phyloP scores from a whole-genome alignment of 2,329 filamentous ascomycete species.

The Colletotrichum incanum region DNA sequence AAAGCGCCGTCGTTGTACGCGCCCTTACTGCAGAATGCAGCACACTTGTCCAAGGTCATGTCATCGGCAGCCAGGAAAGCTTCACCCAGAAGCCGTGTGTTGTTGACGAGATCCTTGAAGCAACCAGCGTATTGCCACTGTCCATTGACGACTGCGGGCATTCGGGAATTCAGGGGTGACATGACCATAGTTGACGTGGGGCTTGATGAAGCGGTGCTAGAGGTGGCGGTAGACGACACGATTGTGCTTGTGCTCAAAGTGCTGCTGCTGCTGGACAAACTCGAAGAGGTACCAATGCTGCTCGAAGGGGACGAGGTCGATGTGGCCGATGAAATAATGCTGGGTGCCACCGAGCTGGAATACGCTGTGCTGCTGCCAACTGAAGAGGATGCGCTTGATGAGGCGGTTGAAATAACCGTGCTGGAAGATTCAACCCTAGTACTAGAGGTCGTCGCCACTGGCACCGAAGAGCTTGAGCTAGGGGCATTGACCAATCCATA shows the following conservation, averaged over 20 bases:
- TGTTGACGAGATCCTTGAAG: constrained; percentile 46
- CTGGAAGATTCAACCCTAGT: constrained; percentile 35
- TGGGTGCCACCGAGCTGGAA: not conserved
- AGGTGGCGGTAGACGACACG: constrained; percentile 19
- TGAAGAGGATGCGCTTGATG: not conserved
- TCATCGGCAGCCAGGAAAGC: constrained; percentile 41
- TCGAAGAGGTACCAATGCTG: constrained; percentile 8
- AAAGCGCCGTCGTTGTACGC: constrained; percentile 43
- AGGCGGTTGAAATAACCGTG: constrained; percentile 20
- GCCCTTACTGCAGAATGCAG: constrained; percentile 45
- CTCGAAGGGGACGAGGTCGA: not conserved
- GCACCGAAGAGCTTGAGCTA: constrained; percentile 28
- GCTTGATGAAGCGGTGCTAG: constrained; percentile 29
- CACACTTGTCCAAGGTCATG: constrained; percentile 47
- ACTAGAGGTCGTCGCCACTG: constrained; percentile 22
- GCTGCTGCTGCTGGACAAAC: constrained; percentile 25
- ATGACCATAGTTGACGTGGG: constrained; percentile 32
- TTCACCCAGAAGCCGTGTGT: constrained; percentile 37
- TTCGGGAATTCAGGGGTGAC: constrained; percentile 40
- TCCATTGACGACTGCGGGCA: constrained; percentile 35
- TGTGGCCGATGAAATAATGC: not conserved
- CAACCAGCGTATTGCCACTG: constrained; percentile 48
- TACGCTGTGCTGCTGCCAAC: not conserved
- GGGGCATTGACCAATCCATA: constrained; percentile 37
- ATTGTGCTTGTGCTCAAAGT: constrained; percentile 40